Evolutionary conservation across 140 eudicot genomes (phyloP).

Genomic region (Anethum foeniculum): DNA sequence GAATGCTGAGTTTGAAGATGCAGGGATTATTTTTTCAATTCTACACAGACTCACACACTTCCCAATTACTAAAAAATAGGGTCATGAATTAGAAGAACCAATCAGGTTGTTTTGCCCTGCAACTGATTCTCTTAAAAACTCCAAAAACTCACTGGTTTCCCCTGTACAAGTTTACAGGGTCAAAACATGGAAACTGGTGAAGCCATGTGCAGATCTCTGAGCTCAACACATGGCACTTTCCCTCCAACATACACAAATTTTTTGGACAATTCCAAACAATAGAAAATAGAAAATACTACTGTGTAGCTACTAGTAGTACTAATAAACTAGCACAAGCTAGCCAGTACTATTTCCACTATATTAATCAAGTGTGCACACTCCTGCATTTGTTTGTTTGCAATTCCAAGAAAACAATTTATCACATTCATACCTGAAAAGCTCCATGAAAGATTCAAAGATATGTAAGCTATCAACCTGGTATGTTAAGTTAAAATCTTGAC

Average conservation of each 20-base stretch:
- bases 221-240: conserved; percentile 71
- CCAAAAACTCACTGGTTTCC: conserved; percentile 28
- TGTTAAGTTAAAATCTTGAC: neutral
- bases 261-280: neutral
- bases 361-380: neutral
- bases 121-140: conserved; percentile 67
- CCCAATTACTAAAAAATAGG: conserved; percentile 19
- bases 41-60: conserved; percentile 5
- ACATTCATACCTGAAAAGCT: conserved; percentile 6
- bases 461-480: neutral
- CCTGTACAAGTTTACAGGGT: conserved; percentile 15
- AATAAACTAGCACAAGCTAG: neutral
- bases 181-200: conserved; percentile 54
- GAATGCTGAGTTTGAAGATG: neutral
- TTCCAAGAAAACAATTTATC: conserved; percentile 11
- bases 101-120: conserved; percentile 47
- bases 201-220: conserved; percentile 85
- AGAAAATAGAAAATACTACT: neutral
- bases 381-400: neutral
- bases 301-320: neutral
- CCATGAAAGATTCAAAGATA: neutral
- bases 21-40: neutral
- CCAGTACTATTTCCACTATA: neutral
- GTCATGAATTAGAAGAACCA: conserved; percentile 11
- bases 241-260: conserved; percentile 16